phyloP scores from a whole-genome alignment of 73 alveolate species.

The Stentor roeselii region DNA sequence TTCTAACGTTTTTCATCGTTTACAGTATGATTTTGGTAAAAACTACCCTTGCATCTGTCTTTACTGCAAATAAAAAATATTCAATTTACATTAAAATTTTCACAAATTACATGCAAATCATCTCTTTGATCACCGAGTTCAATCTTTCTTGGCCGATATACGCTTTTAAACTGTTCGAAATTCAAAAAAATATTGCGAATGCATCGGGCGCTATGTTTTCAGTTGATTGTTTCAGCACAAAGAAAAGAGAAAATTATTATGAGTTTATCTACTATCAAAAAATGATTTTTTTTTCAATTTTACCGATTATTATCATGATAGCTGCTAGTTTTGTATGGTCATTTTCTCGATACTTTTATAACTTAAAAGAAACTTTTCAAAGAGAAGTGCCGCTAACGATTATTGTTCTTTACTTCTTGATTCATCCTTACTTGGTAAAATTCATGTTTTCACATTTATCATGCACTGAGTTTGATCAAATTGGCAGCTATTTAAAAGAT shows the following conservation, averaged over 20 bases:
- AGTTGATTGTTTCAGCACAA: not conserved
- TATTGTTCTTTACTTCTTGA: slow-evolving; percentile 43
- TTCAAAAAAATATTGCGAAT: not conserved
- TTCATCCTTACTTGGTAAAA: slow-evolving; percentile 54
- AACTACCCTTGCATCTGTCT: slow-evolving; percentile 38
- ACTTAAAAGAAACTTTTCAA: not conserved
- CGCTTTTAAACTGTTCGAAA: slow-evolving; percentile 14
- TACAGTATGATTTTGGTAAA: slow-evolving; percentile 36
- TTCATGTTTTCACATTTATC: slow-evolving; percentile 40
- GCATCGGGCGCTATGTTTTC: slow-evolving; percentile 5
- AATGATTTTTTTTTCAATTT: slow-evolving; percentile 30
- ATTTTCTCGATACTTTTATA: not conserved
- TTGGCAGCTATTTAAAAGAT: slow-evolving; percentile 13
- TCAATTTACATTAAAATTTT: slow-evolving; percentile 59
- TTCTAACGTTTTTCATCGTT: slow-evolving; percentile 23
- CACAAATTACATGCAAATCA: slow-evolving; percentile 54
- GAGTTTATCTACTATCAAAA: slow-evolving; percentile 32
- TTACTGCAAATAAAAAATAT: slow-evolving; percentile 30
- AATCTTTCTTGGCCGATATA: slow-evolving; percentile 59
- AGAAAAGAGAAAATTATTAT: not conserved
- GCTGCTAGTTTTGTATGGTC: slow-evolving; percentile 31
- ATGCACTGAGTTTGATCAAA: slow-evolving; percentile 41
- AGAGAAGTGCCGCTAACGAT: slow-evolving; percentile 40
- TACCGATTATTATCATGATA: slow-evolving; percentile 36
- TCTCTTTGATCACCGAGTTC: slow-evolving; percentile 47